A percentile compares a stretch with the other conserved stretches of the same genome.
Conservation (phyloP, 169 alveolate species). For the Plasmodium inui region DNA sequence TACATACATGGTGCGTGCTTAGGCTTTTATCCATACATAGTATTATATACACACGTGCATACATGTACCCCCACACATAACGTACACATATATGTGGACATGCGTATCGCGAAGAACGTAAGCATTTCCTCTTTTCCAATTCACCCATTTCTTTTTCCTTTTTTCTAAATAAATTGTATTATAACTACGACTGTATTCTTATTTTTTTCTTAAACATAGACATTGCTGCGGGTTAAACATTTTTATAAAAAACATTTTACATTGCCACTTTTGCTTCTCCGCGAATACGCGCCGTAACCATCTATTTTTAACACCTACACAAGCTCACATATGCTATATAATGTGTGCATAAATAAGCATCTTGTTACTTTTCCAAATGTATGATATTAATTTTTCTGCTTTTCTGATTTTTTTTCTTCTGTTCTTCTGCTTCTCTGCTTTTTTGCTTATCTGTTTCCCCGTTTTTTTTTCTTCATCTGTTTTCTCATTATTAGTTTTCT, state of each 20-base stretch:
- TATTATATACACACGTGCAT: not conserved
- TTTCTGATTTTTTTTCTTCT: not conserved
- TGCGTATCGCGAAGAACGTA: not conserved
- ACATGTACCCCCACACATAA: not conserved
- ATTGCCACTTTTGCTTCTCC: constrained; percentile 9
- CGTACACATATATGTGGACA: not conserved
- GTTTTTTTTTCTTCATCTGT: not conserved
- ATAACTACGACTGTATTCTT: not conserved
- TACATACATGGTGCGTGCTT: not conserved
- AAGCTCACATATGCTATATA: constrained; percentile 1
- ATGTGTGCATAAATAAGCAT: not conserved
- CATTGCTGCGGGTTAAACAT: constrained; percentile 21
- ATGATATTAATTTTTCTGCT: constrained; percentile 3
- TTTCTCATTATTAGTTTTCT: not conserved
- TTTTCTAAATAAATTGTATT: not conserved
- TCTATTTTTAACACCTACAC: constrained; percentile 3
- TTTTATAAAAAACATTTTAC: constrained; percentile 12
- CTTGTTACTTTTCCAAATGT: not conserved
- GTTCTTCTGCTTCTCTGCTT: not conserved
- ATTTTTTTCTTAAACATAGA: constrained; percentile 39
- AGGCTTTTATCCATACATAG: constrained; percentile 1
- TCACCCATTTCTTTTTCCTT: not conserved
- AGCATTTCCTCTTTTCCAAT: not conserved
- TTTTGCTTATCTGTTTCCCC: not conserved
- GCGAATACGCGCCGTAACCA: not conserved